A percentile compares a stretch with the other conserved stretches of the same genome.
Evolutionary conservation across 768 basidiomycete species (phyloP).

Genomic region (Panaeolus cyanescens): DNA sequence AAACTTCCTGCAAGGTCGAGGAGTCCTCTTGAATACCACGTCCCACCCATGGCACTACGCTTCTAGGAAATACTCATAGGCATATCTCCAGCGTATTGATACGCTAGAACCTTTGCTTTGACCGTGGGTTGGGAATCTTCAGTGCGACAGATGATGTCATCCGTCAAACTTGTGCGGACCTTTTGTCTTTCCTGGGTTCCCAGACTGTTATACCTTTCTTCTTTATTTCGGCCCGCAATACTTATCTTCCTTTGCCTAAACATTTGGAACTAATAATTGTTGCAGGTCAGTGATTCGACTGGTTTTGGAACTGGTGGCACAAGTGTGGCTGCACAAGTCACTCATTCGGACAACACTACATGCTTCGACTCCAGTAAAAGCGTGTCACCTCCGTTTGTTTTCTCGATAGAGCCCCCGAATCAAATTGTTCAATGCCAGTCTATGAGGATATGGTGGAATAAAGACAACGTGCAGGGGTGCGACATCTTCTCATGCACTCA

Average conservation of each 20-base stretch:
- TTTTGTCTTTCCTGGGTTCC: not conserved
- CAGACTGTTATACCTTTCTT: not conserved
- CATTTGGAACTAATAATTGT: not conserved
- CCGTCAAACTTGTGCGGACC: too few relatives aligned
- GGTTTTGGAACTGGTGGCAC: slow-evolving; percentile 76
- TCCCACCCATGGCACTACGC: too few relatives aligned
- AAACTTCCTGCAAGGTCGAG: too few relatives aligned
- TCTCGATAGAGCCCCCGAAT: slow-evolving; percentile 60
- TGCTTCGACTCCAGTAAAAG: slow-evolving; percentile 57
- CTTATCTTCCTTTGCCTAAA: not conserved
- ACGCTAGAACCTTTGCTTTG: too few relatives aligned
- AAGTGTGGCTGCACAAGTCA: slow-evolving; percentile 63
- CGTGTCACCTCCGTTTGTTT: slow-evolving; percentile 57
- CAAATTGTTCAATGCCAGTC: slow-evolving; percentile 65
- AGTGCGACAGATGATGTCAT: not conserved
- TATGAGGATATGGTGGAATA: slow-evolving; percentile 70
- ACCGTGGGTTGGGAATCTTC: too few relatives aligned
- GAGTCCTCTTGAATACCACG: too few relatives aligned
- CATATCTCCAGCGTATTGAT: too few relatives aligned
- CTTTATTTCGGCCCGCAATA: not conserved
- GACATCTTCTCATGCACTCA: slow-evolving; percentile 14
- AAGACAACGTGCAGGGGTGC: slow-evolving; percentile 53
- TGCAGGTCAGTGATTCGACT: slow-evolving; percentile 35
- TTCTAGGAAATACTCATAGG: too few relatives aligned
- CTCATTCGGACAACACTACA: slow-evolving; percentile 47